Evolutionary conservation across 768 basidiomycete genomes (phyloP).

Genomic region (Suillus subalutaceus): DNA sequence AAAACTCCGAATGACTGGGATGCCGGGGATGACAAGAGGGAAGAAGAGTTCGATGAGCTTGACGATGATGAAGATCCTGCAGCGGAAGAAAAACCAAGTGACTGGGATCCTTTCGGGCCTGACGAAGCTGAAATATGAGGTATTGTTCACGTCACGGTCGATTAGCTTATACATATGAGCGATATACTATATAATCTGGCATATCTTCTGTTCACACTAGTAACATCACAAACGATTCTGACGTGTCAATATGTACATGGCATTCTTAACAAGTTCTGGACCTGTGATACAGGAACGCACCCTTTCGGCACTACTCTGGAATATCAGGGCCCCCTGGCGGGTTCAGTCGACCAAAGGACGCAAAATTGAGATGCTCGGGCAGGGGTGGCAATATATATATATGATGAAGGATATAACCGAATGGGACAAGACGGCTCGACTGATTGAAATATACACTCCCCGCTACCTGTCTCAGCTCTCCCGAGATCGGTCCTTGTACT

Average conservation of each 20-base stretch:
- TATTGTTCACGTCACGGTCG: neutral
- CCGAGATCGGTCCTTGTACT: slow-evolving; percentile 40
- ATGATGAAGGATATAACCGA: slow-evolving; percentile 2
- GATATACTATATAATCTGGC: neutral
- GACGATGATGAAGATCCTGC: slow-evolving; percentile 22
- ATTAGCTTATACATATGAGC: neutral
- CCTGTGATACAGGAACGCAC: neutral
- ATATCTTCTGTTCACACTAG: neutral
- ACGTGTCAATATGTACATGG: no score
- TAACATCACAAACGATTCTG: neutral
- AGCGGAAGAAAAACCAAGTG: slow-evolving; percentile 31
- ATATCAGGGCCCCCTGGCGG: neutral
- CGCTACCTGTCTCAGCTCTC: neutral
- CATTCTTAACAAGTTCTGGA: neutral
- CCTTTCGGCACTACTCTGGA: neutral
- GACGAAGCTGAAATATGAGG: slow-evolving; percentile 29
- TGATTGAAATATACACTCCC: neutral
- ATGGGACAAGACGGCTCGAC: neutral
- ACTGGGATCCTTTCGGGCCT: slow-evolving; percentile 32
- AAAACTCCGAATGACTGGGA: slow-evolving; percentile 24
- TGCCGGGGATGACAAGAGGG: slow-evolving; percentile 23
- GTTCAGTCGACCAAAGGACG: neutral
- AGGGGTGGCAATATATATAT: neutral
- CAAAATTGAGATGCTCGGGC: neutral
- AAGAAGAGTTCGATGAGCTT: slow-evolving; percentile 22